Percentiles rank a stretch among this genome's conserved stretches.
These are phyloP conservation scores for Forsythia viridissima DNA, from an alignment of 257 asterid genomes.

Conservation along the genomic window DNA sequence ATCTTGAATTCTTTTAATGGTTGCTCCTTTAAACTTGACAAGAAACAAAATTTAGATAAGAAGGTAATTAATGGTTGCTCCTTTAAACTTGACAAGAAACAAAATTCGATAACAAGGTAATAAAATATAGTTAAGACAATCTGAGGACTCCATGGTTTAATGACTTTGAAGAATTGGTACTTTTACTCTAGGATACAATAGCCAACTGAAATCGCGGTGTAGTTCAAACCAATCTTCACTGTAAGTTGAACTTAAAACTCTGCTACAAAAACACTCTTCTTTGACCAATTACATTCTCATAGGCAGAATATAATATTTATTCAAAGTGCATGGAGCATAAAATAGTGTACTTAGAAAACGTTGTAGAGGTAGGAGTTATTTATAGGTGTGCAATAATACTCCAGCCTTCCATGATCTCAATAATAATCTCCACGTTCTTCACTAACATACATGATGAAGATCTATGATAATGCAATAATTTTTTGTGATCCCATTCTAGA, in stretches of 20 bases:
- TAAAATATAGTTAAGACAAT: background rate
- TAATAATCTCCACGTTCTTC: background rate
- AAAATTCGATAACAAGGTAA: background rate
- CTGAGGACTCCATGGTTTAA: too few relatives aligned
- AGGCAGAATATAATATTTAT: too few relatives aligned
- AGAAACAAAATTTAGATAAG: background rate
- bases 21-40: background rate
- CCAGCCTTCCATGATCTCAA: background rate
- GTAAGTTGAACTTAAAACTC: too few relatives aligned
- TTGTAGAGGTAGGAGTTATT: background rate
- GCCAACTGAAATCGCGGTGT: too few relatives aligned
- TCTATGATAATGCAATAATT: background rate
- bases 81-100: background rate
- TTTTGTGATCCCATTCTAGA: background rate
- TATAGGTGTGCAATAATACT: background rate
- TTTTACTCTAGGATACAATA: too few relatives aligned
- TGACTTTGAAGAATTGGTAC: too few relatives aligned
- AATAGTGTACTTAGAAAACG: background rate
- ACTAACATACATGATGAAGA: background rate
- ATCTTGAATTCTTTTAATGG: background rate
- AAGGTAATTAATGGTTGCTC: background rate
- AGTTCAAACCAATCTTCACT: too few relatives aligned
- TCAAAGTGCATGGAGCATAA: background rate
- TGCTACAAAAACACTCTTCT: too few relatives aligned
- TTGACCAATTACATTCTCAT: too few relatives aligned